phyloP scores from a whole-genome alignment of 2,329 filamentous ascomycete species.

The Aplosporella prunicola region DNA sequence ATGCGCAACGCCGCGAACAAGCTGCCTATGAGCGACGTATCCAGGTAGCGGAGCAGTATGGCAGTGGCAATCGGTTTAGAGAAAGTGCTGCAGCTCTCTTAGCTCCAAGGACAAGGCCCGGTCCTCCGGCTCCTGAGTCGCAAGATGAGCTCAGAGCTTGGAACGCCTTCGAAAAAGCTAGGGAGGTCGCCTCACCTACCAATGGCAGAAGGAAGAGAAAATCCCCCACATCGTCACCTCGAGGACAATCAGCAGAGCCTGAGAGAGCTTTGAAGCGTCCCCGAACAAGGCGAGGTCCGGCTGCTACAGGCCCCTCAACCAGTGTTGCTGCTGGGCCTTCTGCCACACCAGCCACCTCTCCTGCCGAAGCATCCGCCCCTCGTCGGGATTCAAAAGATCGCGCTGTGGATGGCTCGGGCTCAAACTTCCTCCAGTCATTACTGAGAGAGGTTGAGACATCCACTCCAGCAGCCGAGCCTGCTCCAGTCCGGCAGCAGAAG shows the following conservation, averaged over 20 bases:
- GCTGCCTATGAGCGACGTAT: constrained; percentile 75
- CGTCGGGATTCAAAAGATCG: constrained; percentile 21
- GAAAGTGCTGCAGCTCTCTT: constrained; percentile 56
- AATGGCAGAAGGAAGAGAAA: constrained; percentile 63
- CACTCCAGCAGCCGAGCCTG: constrained; percentile 17
- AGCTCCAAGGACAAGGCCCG: constrained; percentile 29
- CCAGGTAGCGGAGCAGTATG: constrained; percentile 70
- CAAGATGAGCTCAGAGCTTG: constrained; percentile 75
- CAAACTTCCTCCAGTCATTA: constrained; percentile 66
- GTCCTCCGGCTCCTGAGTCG: constrained; percentile 55
- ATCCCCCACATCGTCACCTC: constrained; percentile 63
- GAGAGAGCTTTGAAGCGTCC: constrained; percentile 83
- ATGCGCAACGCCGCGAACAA: constrained; percentile 45
- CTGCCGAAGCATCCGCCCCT: constrained; percentile 31
- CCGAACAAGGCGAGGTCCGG: constrained; percentile 60
- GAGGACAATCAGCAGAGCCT: constrained; percentile 56
- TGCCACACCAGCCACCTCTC: constrained; percentile 17
- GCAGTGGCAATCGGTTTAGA: constrained; percentile 63
- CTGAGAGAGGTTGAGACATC: constrained; percentile 53
- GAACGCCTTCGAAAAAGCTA: constrained; percentile 81
- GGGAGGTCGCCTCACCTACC: constrained; percentile 44
- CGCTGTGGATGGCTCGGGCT: constrained; percentile 23
- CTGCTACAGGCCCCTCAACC: constrained; percentile 37
- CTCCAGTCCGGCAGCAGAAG: constrained; percentile 31
- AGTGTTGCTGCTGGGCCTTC: constrained; percentile 17